Evolutionary conservation across 2,329 filamentous ascomycete species (phyloP), one percentile per base, ranked within the genome.

Genomic region (Rhinocladiella similis): DNA sequence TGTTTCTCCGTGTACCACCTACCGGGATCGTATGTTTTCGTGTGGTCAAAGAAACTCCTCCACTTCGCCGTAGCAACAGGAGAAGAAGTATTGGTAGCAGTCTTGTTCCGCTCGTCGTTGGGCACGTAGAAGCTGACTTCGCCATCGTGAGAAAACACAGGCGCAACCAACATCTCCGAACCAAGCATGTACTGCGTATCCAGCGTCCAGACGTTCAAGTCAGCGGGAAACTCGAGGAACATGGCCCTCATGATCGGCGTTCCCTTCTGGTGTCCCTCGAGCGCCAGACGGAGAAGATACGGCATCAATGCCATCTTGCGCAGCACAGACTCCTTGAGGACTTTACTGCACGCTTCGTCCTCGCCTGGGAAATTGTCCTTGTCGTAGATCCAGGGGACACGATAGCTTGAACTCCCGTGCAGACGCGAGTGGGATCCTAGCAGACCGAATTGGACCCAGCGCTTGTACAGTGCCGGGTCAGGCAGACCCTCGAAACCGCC

Each of bases 131-230:
- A 87, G 54, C 86, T 82, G 0, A 86, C 85, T 35, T 80, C 79
- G 0, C 84, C 85, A 1, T 78, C 77, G 67, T 88, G 82, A 10
- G 81, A 78, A 59, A 87, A 88, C 1, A 88, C 75, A 1, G 86
- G 86, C 1, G 84, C 84, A 4, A 84, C 83, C 6, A 90, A 72
- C 33, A 90, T 70, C 49, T 78, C 79, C 14, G 79, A 78, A 1
- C 88, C 88, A n/a, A 90, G 75, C 83, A 90, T 87, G 71, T 89
- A 90, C 68, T 90, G 84, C 29, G 84, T 81, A 69, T 91, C 87
- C 45, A 88, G 76, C 50, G 76, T 79, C 81, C 86, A 90, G 0
- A 82, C 75, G 3, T 83, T 88, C n/a, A 81, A 80, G 64, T 91
- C 88, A 1, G 84, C 78, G 1, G 86, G 86, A 65, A 89, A 90